Percentiles rank a stretch among this genome's conserved stretches.
These are phyloP conservation scores for Sporodiniella umbellata DNA, from an alignment of 371 early-diverging fungal genomes.

Conservation along the genomic window DNA sequence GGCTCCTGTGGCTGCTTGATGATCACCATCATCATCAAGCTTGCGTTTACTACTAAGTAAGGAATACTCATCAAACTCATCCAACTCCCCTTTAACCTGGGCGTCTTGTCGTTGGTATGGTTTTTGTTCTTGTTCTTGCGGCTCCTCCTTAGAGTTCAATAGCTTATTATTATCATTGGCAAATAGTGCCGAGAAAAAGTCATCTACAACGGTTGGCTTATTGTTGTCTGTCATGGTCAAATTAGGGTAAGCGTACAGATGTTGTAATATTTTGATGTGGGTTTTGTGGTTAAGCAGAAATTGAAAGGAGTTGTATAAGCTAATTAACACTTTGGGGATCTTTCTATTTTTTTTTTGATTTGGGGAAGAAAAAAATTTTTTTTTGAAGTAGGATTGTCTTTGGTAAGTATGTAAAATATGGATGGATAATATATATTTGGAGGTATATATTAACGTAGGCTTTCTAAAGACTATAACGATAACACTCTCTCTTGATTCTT, in stretches of 20 bases:
- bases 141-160: conserved; percentile 35
- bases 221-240: conserved; percentile 1
- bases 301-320: not conserved
- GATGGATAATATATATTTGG: no score
- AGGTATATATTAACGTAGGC: no score
- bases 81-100: conserved; percentile 21
- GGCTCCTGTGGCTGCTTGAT: no score
- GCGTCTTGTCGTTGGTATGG: not conserved
- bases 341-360: not conserved
- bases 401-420: no score
- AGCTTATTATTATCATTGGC: conserved; percentile 19
- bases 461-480: no score
- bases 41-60: conserved; percentile 33
- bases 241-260: no score
- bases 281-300: not conserved
- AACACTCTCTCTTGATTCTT: conserved; percentile 1
- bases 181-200: conserved; percentile 49
- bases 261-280: not conserved
- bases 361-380: not conserved
- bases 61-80: conserved; percentile 53
- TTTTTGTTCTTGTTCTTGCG: conserved; percentile 6
- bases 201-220: conserved; percentile 39
- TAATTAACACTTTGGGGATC: not conserved
- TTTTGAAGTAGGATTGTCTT: not conserved
- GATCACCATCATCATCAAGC: conserved; percentile 3